These are phyloP conservation scores for Morella rubra DNA, from an alignment of 306 rosid species.

Conservation along the genomic window DNA sequence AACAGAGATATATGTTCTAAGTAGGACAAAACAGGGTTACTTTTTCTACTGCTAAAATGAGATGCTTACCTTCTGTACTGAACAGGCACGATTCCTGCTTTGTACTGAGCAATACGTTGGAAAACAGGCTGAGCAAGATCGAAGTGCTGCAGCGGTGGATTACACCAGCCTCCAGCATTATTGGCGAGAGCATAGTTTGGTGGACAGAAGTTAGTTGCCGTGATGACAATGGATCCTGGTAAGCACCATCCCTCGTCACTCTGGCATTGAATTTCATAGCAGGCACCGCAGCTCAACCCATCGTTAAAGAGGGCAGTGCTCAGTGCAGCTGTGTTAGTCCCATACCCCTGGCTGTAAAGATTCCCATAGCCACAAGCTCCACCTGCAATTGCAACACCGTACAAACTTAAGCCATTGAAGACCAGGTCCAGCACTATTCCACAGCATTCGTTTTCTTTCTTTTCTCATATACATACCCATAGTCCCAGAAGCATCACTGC, in stretches of 20 bases:
- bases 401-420: constrained; percentile 10
- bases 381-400: constrained; percentile 37
- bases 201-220: constrained; percentile 97
- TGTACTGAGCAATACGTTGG: constrained; percentile 90
- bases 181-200: constrained; percentile 91
- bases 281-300: constrained; percentile 91
- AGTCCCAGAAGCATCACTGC: constrained; percentile 97
- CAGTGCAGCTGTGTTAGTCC: constrained; percentile 95
- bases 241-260: constrained; percentile 74
- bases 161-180: constrained; percentile 94
- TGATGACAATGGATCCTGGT: constrained; percentile 88
- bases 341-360: constrained; percentile 97
- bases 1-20: too few species aligned
- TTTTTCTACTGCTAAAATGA: neutral
- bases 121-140: constrained; percentile 95
- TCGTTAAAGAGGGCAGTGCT: constrained; percentile 94
- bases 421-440: neutral
- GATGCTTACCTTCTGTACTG: constrained; percentile 74
- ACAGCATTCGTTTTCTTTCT: too few species aligned
- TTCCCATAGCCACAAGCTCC: constrained; percentile 99
- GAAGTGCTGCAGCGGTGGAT: constrained; percentile 93
- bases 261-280: constrained; percentile 76
- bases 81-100: constrained; percentile 89
- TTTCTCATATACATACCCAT: constrained; percentile 58
- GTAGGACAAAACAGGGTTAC: neutral